Base-by-base conservation (phyloP, 1,139 yeast genomes). In the Suhomyces choctaworum region DNA sequence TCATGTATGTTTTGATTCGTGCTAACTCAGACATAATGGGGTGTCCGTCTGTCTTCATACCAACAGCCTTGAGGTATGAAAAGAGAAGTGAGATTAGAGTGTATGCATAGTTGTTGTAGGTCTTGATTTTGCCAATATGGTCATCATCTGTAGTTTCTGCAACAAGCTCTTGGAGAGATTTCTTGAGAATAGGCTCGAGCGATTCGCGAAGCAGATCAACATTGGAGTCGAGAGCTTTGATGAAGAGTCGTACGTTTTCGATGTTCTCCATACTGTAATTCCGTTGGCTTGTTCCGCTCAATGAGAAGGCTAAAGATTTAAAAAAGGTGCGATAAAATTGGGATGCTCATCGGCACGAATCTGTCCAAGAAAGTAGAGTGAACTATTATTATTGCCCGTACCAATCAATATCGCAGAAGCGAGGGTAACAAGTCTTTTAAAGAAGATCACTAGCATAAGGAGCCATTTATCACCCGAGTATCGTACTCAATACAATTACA, bases 1-100 rank as follows among this genome's bases (percentile, higher is more conserved):
- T 73, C 82, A 87, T 82, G 49, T 82, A 82, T 11, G 70, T 57
- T 56, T 83, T 84, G 26, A 89, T 82, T 44, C 95, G 68, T 15
- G 68, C 70, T 34, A 89, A 66, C 55, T 89, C 96, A 16, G 68
- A 66, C 80, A 80, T 77, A 5, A 88, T 74, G 0, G 83, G 79
- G 44, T 82, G 87, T 3, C 61, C 58, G 12, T 67, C 66, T 0
- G 84, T 73, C 41, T 81, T 76, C 10, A 70, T 59, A 0, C 94
- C 95, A 11, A 63, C 60, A 2, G 79, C 54, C 49, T 84, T 82
- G 44, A 84, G 59, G 48, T 80, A 79, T 10, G 88, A 74, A 54
- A 64, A 75, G 34, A 75, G 55, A 11, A 70, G 48, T 1, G 80
- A 71, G 12, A 73, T 62, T 31, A 73, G 52, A 9, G 69, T 62